These are phyloP conservation scores for Jackrogersella multiformis DNA, from an alignment of 495 filamentous ascomycete genomes.

Conservation along the genomic window DNA sequence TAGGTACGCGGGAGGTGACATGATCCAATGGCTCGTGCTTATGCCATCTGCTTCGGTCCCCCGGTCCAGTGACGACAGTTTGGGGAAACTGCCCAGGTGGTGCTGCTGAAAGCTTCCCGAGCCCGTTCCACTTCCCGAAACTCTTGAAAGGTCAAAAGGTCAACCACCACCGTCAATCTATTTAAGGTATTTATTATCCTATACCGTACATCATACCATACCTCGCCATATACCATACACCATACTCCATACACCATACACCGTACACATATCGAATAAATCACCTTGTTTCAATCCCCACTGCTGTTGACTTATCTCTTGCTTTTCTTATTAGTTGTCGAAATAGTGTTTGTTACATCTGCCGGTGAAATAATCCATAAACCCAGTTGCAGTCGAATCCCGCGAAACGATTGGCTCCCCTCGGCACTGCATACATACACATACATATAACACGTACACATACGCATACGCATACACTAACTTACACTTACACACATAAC, in stretches of 20 bases:
- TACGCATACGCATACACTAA: constrained; percentile 17
- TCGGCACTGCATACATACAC: constrained; percentile 17
- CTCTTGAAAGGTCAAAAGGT: too few relatives aligned
- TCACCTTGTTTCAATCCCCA: too few relatives aligned
- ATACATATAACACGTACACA: constrained; percentile 21
- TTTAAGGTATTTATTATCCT: too few relatives aligned
- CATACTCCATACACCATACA: too few relatives aligned
- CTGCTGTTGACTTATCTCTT: too few relatives aligned
- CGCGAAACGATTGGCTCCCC: constrained; percentile 30
- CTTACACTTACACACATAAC: constrained; percentile 18
- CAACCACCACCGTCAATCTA: too few relatives aligned
- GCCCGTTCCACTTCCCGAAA: constrained; percentile 23
- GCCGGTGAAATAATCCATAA: constrained; percentile 23
- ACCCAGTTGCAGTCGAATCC: constrained; percentile 29
- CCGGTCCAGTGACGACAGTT: constrained; percentile 37
- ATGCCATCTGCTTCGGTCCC: constrained; percentile 2
- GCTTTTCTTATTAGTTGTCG: constrained; percentile 19
- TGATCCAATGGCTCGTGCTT: constrained; percentile 21
- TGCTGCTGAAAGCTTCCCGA: not conserved
- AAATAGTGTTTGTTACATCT: constrained; percentile 36
- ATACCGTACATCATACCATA: too few relatives aligned
- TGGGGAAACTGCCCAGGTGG: too few relatives aligned
- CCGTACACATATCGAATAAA: not conserved
- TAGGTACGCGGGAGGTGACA: not conserved
- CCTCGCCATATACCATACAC: too few relatives aligned